These are phyloP conservation scores for Ceratocystis alfenasii DNA, from an alignment of 2,329 filamentous ascomycete genomes.

Conservation along the genomic window DNA sequence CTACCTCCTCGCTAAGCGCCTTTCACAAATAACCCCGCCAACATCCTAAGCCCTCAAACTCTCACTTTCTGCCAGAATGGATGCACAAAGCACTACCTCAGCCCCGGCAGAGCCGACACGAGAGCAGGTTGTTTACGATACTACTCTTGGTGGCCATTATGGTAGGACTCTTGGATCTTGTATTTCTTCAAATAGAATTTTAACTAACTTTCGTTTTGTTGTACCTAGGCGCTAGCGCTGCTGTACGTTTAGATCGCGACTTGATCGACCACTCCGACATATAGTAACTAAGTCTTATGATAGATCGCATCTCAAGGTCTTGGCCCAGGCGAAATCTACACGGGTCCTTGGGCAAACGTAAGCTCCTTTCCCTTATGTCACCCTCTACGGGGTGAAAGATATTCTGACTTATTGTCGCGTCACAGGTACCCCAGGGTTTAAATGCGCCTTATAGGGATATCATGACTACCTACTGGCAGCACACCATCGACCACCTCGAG, in stretches of 20 bases:
- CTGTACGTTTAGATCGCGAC: slow-evolving; percentile 28
- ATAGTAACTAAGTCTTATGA: background rate
- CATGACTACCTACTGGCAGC: slow-evolving; percentile 97
- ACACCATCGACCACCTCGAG: slow-evolving; percentile 91
- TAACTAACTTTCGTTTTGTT: slow-evolving; percentile 22
- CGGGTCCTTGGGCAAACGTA: slow-evolving; percentile 90
- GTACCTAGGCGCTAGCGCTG: slow-evolving; percentile 36
- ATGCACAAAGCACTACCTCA: slow-evolving; percentile 3
- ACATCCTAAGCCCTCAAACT: background rate
- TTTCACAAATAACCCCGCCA: background rate
- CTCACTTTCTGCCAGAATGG: background rate
- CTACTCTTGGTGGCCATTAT: slow-evolving; percentile 63
- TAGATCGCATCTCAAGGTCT: slow-evolving; percentile 79
- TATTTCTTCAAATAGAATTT: background rate
- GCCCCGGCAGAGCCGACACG: slow-evolving; percentile 40
- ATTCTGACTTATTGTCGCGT: slow-evolving; percentile 2
- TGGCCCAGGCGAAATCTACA: slow-evolving; percentile 86
- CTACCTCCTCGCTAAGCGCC: background rate
- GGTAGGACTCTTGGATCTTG: slow-evolving; percentile 36
- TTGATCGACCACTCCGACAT: background rate
- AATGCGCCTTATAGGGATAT: slow-evolving; percentile 91
- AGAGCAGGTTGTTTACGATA: slow-evolving; percentile 58
- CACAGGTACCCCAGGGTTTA: slow-evolving; percentile 84
- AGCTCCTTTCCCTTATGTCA: slow-evolving; percentile 27
- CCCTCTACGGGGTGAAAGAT: background rate